Conservation (phyloP, 139 green algal species). For the Zygnema cylindricum region DNA sequence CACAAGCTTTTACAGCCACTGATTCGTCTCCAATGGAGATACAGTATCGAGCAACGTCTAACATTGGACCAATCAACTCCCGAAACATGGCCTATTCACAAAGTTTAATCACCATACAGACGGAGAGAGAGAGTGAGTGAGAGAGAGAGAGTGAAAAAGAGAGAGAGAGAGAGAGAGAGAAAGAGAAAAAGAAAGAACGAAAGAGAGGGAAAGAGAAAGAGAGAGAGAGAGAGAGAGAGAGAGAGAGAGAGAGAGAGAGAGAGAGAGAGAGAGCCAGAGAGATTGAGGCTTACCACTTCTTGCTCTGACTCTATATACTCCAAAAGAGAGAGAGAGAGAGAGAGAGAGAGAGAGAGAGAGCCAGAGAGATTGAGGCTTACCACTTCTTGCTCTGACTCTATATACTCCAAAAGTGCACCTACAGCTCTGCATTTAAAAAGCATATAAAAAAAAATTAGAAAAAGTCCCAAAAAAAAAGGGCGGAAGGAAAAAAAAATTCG, state of each 20-base stretch:
- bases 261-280: too few relatives aligned
- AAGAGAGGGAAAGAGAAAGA: too few relatives aligned
- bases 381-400: conserved; percentile 55
- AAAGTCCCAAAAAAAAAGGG: too few relatives aligned
- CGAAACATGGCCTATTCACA: conserved; percentile 32
- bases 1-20: conserved; percentile 62
- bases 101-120: background rate
- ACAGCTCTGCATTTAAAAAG: conserved; percentile 51
- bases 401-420: conserved; percentile 51
- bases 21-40: conserved; percentile 52
- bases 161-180: background rate
- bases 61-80: conserved; percentile 41
- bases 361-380: too few relatives aligned
- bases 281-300: too few relatives aligned
- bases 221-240: too few relatives aligned
- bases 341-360: too few relatives aligned
- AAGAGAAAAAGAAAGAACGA: background rate
- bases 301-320: conserved; percentile 52
- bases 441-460: background rate
- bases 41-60: conserved; percentile 39
- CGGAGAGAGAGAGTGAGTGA: background rate
- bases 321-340: too few relatives aligned
- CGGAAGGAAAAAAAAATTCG: too few relatives aligned
- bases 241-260: too few relatives aligned
- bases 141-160: too few relatives aligned